Base-by-base conservation (phyloP, 2,329 filamentous ascomycete genomes). In the Teratosphaeriaceae sp. region DNA sequence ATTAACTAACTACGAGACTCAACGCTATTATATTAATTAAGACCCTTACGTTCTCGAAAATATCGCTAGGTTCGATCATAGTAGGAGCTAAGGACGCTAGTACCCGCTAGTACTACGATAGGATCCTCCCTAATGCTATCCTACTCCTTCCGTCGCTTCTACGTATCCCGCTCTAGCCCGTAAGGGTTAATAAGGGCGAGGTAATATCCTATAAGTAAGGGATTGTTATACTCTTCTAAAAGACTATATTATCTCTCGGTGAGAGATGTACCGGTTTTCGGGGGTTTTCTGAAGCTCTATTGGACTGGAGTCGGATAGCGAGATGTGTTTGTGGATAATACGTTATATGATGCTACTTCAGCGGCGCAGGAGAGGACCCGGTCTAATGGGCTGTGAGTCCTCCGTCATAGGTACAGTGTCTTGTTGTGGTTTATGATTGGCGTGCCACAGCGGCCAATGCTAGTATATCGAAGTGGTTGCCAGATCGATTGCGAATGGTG, bases 121-220 rank as follows among this genome's bases (percentile, higher is more conserved):
- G 35, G 23, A 15, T 38, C 35, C 21, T 38, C 35, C 26, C 35
- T 22, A 38, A 9, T 38, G 35, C 35, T 18, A 16, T 38, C 35
- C 13, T 22, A 22, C 18, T 38, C 15, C 20, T 26, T 38, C 20
- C 26, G 20, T 27, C 35, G 20, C 21, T n/a, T 38, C 19, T 13
- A 38, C 35, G 35, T 24, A 16, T 38, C 35, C 2, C 26, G 20
- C 20, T 38, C 35, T 2, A 22, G 35, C 35, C 35, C 23, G 15
- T 27, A 18, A 15, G 13, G 35, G 20, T 38, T 38, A 13, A 26
- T 22, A 12, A 12, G 15, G 23, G 35, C 35, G 23, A 38, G 35
- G 22, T 3, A 6, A 18, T 26, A 22, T 13, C 35, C 35, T 38
- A 27, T 9, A n/a, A 6, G 5, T 8, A 6, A 15, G 26, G 21